phyloP scores from a whole-genome alignment of 345 rosid species.

The Firmiana major region DNA sequence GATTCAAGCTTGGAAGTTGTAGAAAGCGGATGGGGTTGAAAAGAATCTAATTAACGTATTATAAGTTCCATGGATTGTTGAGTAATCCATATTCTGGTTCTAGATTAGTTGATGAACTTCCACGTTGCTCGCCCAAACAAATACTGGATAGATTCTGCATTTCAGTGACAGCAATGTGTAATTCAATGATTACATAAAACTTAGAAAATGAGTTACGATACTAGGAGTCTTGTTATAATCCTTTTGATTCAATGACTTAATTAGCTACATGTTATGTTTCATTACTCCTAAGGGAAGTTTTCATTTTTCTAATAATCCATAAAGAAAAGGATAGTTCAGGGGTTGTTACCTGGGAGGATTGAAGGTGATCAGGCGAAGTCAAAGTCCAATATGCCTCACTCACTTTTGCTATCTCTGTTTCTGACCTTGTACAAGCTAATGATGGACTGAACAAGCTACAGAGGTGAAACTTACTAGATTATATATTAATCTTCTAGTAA shows the following conservation, averaged over 20 bases:
- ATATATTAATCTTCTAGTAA: background rate
- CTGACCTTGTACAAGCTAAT: no score
- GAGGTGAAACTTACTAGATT: background rate
- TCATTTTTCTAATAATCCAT: background rate
- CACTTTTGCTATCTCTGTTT: background rate
- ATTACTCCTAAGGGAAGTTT: background rate
- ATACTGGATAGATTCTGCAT: background rate
- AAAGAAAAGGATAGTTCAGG: background rate
- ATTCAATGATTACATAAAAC: background rate
- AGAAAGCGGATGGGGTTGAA: background rate
- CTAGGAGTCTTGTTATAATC: background rate
- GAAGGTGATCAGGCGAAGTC: background rate
- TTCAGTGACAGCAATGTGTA: background rate
- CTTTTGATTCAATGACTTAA: background rate
- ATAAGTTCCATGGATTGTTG: background rate
- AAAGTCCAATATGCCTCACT: background rate
- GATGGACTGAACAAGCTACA: background rate
- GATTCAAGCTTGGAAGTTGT: slow-evolving; percentile 5
- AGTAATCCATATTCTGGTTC: background rate
- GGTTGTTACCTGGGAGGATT: background rate
- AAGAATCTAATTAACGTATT: background rate
- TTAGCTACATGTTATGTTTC: background rate
- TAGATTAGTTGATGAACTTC: background rate
- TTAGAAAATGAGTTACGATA: background rate
- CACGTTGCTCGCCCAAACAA: background rate